These are phyloP conservation scores for Penicillium concentricum DNA, from an alignment of 2,329 filamentous ascomycete genomes.

Conservation along the genomic window DNA sequence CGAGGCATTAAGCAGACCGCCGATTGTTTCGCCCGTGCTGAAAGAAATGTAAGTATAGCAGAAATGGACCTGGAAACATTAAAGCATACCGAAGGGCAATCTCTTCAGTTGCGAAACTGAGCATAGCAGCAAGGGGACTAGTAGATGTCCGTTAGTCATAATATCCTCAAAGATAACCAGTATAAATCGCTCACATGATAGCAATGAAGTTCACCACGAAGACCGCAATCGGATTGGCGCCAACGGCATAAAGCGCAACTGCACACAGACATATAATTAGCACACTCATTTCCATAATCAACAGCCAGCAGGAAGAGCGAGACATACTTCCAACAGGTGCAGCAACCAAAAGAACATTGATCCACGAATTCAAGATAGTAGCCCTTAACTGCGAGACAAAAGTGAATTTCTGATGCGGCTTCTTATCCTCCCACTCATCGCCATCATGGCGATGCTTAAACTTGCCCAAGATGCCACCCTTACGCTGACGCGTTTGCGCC, in stretches of 20 bases:
- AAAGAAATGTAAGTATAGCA: neutral
- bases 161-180: neutral
- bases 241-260: conserved; percentile 67
- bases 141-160: neutral
- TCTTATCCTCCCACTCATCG: conserved; percentile 12
- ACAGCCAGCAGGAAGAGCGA: neutral
- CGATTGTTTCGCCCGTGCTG: conserved; percentile 75
- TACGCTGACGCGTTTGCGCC: conserved; percentile 28
- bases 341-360: conserved; percentile 77
- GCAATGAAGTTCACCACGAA: conserved; percentile 94
- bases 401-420: conserved; percentile 35
- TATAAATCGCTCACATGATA: conserved; percentile 59
- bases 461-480: conserved; percentile 19
- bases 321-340: conserved; percentile 68
- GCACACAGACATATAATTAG: neutral
- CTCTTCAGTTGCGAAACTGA: conserved; percentile 88
- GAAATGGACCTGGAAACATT: neutral
- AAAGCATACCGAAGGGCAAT: conserved; percentile 58
- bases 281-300: neutral
- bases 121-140: conserved; percentile 74
- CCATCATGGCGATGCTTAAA: conserved; percentile 14
- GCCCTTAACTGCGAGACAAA: conserved; percentile 52
- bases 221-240: conserved; percentile 60
- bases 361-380: conserved; percentile 78
- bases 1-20: conserved; percentile 83